Evolutionary conservation across 78 protist species (phyloP), one percentile per base, ranked within the genome.

Genomic region (Pigoraptor vietnamica): DNA sequence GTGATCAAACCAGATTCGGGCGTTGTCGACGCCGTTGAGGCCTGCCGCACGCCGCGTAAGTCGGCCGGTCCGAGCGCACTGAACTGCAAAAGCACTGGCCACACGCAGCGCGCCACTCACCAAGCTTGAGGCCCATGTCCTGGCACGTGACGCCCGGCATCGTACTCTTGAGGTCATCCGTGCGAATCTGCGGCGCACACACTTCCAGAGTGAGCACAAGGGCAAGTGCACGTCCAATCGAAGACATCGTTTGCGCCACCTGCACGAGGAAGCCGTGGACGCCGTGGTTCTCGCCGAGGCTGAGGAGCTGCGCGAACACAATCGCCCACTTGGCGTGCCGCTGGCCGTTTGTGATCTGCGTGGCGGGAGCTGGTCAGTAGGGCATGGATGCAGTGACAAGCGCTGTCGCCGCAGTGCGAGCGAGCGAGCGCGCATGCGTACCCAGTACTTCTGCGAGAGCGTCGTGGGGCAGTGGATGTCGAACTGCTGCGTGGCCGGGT

Each of bases 361-460:
- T 14, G 25, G 2, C 14, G 56, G 25, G 56, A 14, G 56, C 56
- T 2, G 2, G 14, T 14, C 25, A 10, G 36, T 81, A 14, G 1
- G 1, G 86, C 86, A 14, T 1, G 23, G 86, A n/a, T n/a, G n/a
- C n/a, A n/a, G n/a, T n/a, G n/a, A n/a, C n/a, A n/a, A n/a, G n/a
- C n/a, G n/a, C n/a, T n/a, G n/a, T n/a, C n/a, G n/a, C n/a, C n/a
- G n/a, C n/a, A n/a, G n/a, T n/a, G n/a, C n/a, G n/a, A n/a, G n/a
- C n/a, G n/a, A n/a, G n/a, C n/a, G n/a, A n/a, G n/a, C n/a, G n/a
- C n/a, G n/a, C n/a, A n/a, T n/a, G 25, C 88, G 88, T 79, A 95
- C 93, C 96, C 96, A 95, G 84, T 82, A 93, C 91, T 95, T 95
- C 6, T 93, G 95, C 0, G 97, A 96, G 38, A 86, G 34, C 24